Evolutionary conservation across 2,329 filamentous ascomycete species (phyloP).

Genomic region (Fusarium torulosum): DNA sequence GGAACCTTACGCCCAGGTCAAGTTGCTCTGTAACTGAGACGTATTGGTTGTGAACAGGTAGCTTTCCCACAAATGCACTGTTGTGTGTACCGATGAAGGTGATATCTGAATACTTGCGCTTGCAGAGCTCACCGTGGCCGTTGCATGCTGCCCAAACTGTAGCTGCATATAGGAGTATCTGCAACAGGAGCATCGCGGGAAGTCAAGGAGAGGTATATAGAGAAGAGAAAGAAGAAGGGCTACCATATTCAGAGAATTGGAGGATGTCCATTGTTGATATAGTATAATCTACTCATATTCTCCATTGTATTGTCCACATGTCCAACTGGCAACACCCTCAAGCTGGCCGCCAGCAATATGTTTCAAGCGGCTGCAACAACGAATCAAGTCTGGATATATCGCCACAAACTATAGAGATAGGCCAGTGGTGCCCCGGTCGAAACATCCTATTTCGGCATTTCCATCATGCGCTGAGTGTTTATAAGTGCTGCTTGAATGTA

Average conservation of each 20-base stretch:
- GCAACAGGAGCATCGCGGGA: conserved; percentile 35
- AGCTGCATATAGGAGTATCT: conserved; percentile 32
- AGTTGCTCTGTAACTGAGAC: conserved; percentile 70
- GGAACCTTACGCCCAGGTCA: conserved; percentile 70
- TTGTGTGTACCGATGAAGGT: conserved; percentile 75
- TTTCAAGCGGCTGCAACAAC: conserved; percentile 18
- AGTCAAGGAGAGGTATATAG: neutral
- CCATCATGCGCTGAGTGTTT: conserved; percentile 7
- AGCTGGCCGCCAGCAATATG: conserved; percentile 3
- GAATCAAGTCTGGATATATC: conserved; percentile 15
- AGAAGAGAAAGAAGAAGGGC: neutral
- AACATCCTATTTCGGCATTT: conserved; percentile 10
- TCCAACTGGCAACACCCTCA: neutral
- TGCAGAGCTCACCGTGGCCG: conserved; percentile 67
- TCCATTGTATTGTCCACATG: neutral
- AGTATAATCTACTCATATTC: neutral
- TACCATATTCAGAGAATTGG: neutral
- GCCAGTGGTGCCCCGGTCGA: neutral
- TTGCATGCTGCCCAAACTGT: conserved; percentile 62
- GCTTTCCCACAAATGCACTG: conserved; percentile 70
- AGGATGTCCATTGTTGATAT: conserved; percentile 3
- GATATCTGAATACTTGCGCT: conserved; percentile 68
- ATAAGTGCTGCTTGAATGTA: conserved; percentile 5
- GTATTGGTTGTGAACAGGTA: conserved; percentile 70
- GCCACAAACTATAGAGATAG: conserved; percentile 9